Conservation (phyloP, 495 filamentous ascomycete species). For the Filosporella fistucella region DNA sequence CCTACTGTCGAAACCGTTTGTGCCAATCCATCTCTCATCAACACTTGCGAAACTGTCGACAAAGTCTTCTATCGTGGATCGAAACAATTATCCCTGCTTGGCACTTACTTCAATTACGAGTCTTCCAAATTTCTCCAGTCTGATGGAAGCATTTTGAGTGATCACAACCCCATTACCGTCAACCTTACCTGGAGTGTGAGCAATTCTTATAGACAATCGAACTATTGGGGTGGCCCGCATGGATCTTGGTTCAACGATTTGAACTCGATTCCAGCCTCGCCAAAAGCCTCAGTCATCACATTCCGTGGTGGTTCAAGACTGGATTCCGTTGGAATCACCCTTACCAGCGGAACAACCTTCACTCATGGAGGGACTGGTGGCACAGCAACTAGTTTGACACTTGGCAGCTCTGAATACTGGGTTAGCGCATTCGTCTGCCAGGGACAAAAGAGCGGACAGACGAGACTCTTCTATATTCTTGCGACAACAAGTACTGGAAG, state of each 20-base stretch:
- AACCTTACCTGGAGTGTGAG: slow-evolving; percentile 47
- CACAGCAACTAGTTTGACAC: slow-evolving; percentile 33
- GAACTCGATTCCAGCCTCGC: slow-evolving; percentile 27
- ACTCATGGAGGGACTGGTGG: slow-evolving; percentile 54
- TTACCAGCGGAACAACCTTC: slow-evolving; percentile 39
- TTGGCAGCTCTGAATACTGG: slow-evolving; percentile 44
- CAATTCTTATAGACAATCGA: slow-evolving; percentile 35
- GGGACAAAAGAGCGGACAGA: slow-evolving; percentile 40
- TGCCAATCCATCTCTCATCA: slow-evolving; percentile 40
- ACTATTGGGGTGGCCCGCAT: slow-evolving; percentile 46
- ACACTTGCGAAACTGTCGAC: slow-evolving; percentile 57
- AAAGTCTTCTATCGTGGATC: slow-evolving; percentile 56
- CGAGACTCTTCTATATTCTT: slow-evolving; percentile 52
- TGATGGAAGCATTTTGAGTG: slow-evolving; percentile 49
- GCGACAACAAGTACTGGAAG: slow-evolving; percentile 49
- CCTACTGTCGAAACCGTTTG: slow-evolving; percentile 42
- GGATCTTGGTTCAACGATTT: slow-evolving; percentile 56
- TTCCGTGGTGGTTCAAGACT: slow-evolving; percentile 46
- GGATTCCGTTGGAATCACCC: slow-evolving; percentile 43
- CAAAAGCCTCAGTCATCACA: slow-evolving; percentile 32
- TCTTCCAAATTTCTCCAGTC: slow-evolving; percentile 44
- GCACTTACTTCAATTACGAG: slow-evolving; percentile 44
- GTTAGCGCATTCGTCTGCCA: slow-evolving; percentile 45
- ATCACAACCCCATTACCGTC: slow-evolving; percentile 55
- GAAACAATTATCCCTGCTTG: slow-evolving; percentile 36